Conservation (phyloP, 2,329 filamentous ascomycete genomes). For the Sporothrix inflata region DNA sequence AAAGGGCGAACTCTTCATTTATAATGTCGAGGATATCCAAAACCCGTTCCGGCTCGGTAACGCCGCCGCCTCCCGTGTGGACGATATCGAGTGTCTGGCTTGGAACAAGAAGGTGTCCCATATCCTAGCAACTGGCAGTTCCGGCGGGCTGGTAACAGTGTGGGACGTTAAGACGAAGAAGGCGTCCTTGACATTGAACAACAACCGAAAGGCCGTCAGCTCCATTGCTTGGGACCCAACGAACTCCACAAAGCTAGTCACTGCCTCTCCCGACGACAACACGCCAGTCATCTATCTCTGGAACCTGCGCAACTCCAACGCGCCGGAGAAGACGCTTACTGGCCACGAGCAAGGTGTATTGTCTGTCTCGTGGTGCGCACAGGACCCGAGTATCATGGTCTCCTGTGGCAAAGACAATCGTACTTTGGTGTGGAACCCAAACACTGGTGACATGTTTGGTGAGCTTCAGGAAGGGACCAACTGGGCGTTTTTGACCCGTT, state of each 20-base stretch:
- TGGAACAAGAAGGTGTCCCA: slow-evolving; percentile 99
- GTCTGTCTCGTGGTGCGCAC: slow-evolving; percentile 91
- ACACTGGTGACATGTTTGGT: slow-evolving; percentile 82
- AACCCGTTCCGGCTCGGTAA: slow-evolving; percentile 90
- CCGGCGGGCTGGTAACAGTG: slow-evolving; percentile 92
- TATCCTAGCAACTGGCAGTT: slow-evolving; percentile 91
- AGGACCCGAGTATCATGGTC: slow-evolving; percentile 85
- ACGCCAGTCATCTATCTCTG: slow-evolving; percentile 88
- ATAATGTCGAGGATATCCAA: slow-evolving; percentile 86
- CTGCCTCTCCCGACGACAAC: slow-evolving; percentile 86
- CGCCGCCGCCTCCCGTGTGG: slow-evolving; percentile 75
- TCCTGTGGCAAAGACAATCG: slow-evolving; percentile 97
- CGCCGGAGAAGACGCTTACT: slow-evolving; percentile 82
- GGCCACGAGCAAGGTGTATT: slow-evolving; percentile 95
- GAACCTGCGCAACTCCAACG: slow-evolving; percentile 95
- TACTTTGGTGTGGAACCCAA: slow-evolving; percentile 94
- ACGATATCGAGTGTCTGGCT: slow-evolving; percentile 94
- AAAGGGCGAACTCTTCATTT: slow-evolving; percentile 95
- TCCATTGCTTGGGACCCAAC: slow-evolving; percentile 97
- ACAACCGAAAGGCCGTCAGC: slow-evolving; percentile 91
- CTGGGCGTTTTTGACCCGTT: slow-evolving; percentile 95
- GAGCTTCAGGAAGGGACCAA: slow-evolving; percentile 98
- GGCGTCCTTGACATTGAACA: slow-evolving; percentile 93
- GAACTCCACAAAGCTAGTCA: slow-evolving; percentile 90
- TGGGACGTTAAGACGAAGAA: slow-evolving; percentile 99